A percentile compares a stretch with the other conserved stretches of the same genome.
Conservation (phyloP, 2,329 filamentous ascomycete genomes). For the Lecanicillium sp. region DNA sequence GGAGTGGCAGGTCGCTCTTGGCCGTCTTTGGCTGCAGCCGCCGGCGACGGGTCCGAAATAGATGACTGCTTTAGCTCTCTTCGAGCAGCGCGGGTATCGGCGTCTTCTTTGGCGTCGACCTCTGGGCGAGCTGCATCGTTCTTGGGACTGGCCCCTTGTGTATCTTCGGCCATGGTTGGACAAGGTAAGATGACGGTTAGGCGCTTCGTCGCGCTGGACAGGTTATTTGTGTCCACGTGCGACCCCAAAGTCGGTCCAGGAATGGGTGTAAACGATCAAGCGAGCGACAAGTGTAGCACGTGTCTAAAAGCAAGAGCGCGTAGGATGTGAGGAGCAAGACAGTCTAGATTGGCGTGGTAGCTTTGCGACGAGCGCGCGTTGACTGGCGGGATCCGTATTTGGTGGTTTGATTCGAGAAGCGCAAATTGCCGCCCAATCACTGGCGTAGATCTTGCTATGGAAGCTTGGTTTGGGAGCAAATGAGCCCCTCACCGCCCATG, state of each 20-base stretch:
- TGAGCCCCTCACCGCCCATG: constrained; percentile 9
- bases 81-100: constrained; percentile 53
- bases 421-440: constrained; percentile 5
- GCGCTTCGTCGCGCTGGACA: neutral
- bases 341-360: too few species aligned
- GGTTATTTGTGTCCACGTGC: constrained; percentile 3
- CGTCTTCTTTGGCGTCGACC: constrained; percentile 43
- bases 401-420: constrained; percentile 3
- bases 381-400: neutral
- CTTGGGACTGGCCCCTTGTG: constrained; percentile 32
- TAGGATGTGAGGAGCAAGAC: too few species aligned
- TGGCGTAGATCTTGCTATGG: constrained; percentile 2
- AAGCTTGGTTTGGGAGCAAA: constrained; percentile 2
- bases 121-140: constrained; percentile 17
- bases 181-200: neutral
- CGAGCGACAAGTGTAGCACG: neutral
- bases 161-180: constrained; percentile 35
- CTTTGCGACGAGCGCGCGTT: too few species aligned
- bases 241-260: neutral
- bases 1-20: constrained; percentile 22
- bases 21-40: constrained; percentile 16
- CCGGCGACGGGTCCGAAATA: constrained; percentile 40
- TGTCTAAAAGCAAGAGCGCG: neutral
- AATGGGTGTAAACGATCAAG: neutral
- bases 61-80: constrained; percentile 57